phyloP scores from a whole-genome alignment of 345 rosid species.

The Eucalyptus melliodora region DNA sequence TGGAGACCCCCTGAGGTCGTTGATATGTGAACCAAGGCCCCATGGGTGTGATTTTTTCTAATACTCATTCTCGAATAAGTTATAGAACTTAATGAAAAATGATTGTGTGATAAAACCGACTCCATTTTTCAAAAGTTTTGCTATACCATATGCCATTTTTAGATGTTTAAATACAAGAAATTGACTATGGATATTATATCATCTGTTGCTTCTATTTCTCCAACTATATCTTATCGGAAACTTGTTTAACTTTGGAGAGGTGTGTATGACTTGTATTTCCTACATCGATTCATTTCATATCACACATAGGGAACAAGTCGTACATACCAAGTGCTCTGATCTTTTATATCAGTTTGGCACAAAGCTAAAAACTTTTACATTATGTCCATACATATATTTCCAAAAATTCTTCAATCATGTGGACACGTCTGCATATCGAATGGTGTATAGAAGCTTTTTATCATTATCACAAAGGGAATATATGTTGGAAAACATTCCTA shows the following conservation, averaged over 20 bases:
- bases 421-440: not conserved
- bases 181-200: not conserved
- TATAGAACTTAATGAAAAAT: not conserved
- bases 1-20: not conserved
- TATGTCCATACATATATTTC: not conserved
- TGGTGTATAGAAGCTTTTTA: not conserved
- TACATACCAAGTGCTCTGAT: not conserved
- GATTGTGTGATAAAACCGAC: not conserved
- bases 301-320: not conserved
- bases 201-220: not conserved
- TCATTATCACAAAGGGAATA: not conserved
- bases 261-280: not conserved
- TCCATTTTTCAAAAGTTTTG: not conserved
- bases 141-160: not conserved
- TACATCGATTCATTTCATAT: not conserved
- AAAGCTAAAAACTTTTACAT: not conserved
- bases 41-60: not conserved
- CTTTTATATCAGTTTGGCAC: not conserved
- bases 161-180: too few relatives aligned
- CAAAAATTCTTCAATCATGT: not conserved
- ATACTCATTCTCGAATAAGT: not conserved
- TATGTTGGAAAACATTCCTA: not conserved
- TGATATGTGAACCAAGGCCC: not conserved
- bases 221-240: not conserved
- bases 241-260: not conserved